Conservation (phyloP, 2,329 filamentous ascomycete genomes). For the Plectosphaerella plurivora region DNA sequence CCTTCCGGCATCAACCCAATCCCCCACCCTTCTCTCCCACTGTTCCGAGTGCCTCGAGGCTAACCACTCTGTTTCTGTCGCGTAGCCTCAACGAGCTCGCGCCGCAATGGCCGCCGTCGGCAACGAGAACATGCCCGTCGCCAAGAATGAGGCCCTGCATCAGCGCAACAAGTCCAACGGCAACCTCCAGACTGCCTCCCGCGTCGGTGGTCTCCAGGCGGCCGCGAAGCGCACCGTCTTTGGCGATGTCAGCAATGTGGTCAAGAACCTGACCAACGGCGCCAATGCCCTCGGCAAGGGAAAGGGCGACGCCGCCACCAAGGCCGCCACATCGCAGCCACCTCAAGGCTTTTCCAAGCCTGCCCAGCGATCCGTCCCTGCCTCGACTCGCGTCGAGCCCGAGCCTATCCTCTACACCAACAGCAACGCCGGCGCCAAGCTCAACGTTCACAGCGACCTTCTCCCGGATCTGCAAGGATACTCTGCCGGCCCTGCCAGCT, state of each 20-base stretch:
- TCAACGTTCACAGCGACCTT: constrained; percentile 7
- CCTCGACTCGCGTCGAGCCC: background rate
- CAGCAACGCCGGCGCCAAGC: background rate
- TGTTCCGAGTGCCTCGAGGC: too few relatives aligned
- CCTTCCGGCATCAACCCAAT: background rate
- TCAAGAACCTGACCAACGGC: constrained; percentile 23
- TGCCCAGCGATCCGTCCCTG: constrained; percentile 12
- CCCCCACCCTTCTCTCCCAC: constrained; percentile 1
- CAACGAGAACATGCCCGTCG: constrained; percentile 65
- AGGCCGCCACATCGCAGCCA: constrained; percentile 16
- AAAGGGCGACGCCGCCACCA: constrained; percentile 30
- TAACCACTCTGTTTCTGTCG: background rate
- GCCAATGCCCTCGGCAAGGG: constrained; percentile 18
- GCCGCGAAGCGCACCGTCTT: constrained; percentile 74
- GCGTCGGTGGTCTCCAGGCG: constrained; percentile 54
- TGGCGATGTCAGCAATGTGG: constrained; percentile 74
- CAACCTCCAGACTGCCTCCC: constrained; percentile 47
- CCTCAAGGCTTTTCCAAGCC: constrained; percentile 13
- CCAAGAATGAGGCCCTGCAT: constrained; percentile 60
- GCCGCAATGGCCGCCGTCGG: constrained; percentile 50
- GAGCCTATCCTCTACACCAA: background rate
- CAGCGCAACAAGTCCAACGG: constrained; percentile 79
- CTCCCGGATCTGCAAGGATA: background rate
- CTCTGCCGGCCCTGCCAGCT: background rate
- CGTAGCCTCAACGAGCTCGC: constrained; percentile 34